Conservation (phyloP, 129 eudicot species). For the Artemisia tridentata region DNA sequence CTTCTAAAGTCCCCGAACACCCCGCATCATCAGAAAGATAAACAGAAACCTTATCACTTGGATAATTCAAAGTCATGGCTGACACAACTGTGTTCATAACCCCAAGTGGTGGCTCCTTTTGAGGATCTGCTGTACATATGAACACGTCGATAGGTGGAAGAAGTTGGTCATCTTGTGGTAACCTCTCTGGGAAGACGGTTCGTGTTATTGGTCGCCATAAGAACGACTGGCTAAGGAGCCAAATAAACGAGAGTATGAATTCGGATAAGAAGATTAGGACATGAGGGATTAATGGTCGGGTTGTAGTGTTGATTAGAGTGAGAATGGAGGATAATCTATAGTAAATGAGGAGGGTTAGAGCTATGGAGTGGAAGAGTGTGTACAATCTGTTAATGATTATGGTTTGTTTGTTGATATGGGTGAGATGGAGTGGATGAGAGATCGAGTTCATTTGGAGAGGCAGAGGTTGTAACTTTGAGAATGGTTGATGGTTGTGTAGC, state of each 20-base stretch:
- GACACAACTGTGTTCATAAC: constrained; percentile 69
- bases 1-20: constrained; percentile 38
- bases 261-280: constrained; percentile 33
- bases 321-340: constrained; percentile 32
- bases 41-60: constrained; percentile 38
- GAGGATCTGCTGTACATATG: constrained; percentile 58
- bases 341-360: constrained; percentile 32
- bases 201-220: constrained; percentile 43
- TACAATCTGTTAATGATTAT: constrained; percentile 35
- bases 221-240: constrained; percentile 40
- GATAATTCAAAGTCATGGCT: constrained; percentile 51
- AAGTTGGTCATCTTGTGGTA: constrained; percentile 38
- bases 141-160: constrained; percentile 57
- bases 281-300: constrained; percentile 22
- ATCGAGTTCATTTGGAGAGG: constrained; percentile 11
- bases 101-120: constrained; percentile 43
- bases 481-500: too few species aligned
- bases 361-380: constrained; percentile 30
- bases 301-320: background rate
- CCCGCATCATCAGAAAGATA: constrained; percentile 62
- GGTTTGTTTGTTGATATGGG: constrained; percentile 26
- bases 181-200: constrained; percentile 38
- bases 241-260: constrained; percentile 29
- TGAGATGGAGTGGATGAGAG: constrained; percentile 31
- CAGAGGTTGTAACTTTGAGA: background rate